Conservation (phyloP, 2,329 filamentous ascomycete genomes). For the Colletotrichum lupini region DNA sequence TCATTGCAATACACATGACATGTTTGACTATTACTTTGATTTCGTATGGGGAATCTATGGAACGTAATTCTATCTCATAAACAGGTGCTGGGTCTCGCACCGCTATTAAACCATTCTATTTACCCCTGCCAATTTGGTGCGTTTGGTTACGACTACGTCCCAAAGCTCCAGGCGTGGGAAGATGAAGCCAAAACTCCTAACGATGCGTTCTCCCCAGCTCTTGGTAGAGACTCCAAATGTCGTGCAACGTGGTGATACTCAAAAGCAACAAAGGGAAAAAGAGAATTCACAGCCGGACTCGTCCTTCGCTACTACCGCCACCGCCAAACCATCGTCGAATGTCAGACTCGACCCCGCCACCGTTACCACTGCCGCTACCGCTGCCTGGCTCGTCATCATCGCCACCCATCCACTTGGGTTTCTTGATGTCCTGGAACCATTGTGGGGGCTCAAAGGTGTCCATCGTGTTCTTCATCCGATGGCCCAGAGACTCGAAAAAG, state of each 20-base stretch:
- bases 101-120: slow-evolving; percentile 24
- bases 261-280: slow-evolving; percentile 13
- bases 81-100: not conserved
- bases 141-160: not conserved
- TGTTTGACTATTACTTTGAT: not conserved
- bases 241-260: slow-evolving; percentile 14
- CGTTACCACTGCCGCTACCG: slow-evolving; percentile 37
- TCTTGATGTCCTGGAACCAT: slow-evolving; percentile 84
- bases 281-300: slow-evolving; percentile 31
- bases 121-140: slow-evolving; percentile 2
- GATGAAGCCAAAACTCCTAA: slow-evolving; percentile 35
- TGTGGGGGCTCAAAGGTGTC: slow-evolving; percentile 84
- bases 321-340: slow-evolving; percentile 69
- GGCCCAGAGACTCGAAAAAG: slow-evolving; percentile 85
- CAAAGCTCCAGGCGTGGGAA: slow-evolving; percentile 21
- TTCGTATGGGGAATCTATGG: slow-evolving; percentile 19
- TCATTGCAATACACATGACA: not conserved
- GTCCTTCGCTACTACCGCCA: slow-evolving; percentile 46
- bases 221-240: slow-evolving; percentile 36
- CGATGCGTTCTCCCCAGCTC: slow-evolving; percentile 37
- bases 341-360: slow-evolving; percentile 46
- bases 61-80: slow-evolving; percentile 19
- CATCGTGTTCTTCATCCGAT: slow-evolving; percentile 91
- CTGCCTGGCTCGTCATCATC: slow-evolving; percentile 55
- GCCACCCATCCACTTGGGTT: slow-evolving; percentile 84